Base-by-base conservation (phyloP, 805 yeast species). In the Yarrowia sp. region DNA sequence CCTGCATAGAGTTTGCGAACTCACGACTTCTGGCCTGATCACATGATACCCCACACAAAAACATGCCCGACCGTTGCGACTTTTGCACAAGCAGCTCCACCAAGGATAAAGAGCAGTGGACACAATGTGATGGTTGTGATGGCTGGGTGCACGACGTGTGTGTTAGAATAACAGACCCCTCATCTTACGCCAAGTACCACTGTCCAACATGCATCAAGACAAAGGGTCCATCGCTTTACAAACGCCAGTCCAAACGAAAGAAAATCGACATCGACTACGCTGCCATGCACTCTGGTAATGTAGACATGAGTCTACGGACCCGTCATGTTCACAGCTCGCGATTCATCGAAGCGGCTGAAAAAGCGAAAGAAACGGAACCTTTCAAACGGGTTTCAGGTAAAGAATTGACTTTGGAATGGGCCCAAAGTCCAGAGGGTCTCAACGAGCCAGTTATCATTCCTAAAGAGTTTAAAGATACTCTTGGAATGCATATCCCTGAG, bases 261-360 rank as follows among this genome's bases (percentile, higher is more conserved):
- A 76, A 78, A 44, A 75, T 78, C n/a, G 79, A 80, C 62, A 82
- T 92, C 49, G 96, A 91, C 72, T 91, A 91, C 71, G 85, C 67
- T 11, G 44, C 67, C 68, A 33, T 22, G 69, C 33, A 65, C 41
- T 67, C 65, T 11, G 66, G 59, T 10, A 72, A 74, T 9, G 67
- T 69, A 11, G 68, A 68, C 19, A 66, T 72, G 17, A 16, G 52
- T 16, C 70, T 71, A 54, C 71, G 67, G 12, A 41, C 51, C 1
- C 66, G 71, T 19, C 66, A 65, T 21, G 66, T 74, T 19, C 67
- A 70, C 46, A 73, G 77, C 0, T 76, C 76, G 43, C 68, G 75
- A 1, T 71, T 74, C 56, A 72, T 66, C 24, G 70, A 71, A 21
- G 36, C 21, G 2, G 17, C 41, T 51, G 41, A 21, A 9, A 16